Base-by-base conservation (phyloP, 2,329 filamentous ascomycete species). In the Trichophyton mentagrophytes region DNA sequence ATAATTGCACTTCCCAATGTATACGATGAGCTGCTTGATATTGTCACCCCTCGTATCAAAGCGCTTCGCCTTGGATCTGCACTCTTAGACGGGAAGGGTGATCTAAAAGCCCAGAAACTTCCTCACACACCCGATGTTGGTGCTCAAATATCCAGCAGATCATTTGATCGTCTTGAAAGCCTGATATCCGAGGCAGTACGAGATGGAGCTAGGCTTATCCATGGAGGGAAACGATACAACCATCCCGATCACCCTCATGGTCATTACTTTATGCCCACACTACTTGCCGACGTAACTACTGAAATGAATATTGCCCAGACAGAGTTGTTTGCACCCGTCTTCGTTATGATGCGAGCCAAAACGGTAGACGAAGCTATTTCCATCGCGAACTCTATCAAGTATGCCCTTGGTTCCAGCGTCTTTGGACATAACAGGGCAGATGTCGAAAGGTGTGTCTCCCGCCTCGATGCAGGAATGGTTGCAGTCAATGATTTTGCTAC, bases 401-500 rank as follows among this genome's bases (percentile, higher is more conserved):
- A 93, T 71, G 91, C 88, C 2, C 87, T 99, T 49, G 93, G 93
- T 59, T 87, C 89, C 47, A 90, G 87, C 46, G 88, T 99, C 42
- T 96, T 95, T 72, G 93, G 91, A 38, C 78, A 81, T 58, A 82
- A 86, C 62, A 80, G 82, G 61, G 77, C 78, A 1, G 80, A 83
- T 57, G 78, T 96, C 0, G 74, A 80, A 15, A 77, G 77, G 15
- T 83, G 95, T 30, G 84, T 92, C 1, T 74, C 74, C 20, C 82
- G 84, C 25, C 80, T 96, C 58, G 83, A 86, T 64, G 85, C 88
- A 0, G 93, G 93, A 51, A 96, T 96, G 88, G 89, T 97, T 0
- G 85, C 90, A 25, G 83, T 99, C 66, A 99, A 99, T 72, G 93
- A 99, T 76, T 99, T 99, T 69, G 93, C 86, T 20, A 87, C 85